Percentiles rank a stretch among this genome's conserved stretches.
These are phyloP conservation scores for Xylaria scruposa DNA, from an alignment of 495 filamentous ascomycete species.

Conservation along the genomic window DNA sequence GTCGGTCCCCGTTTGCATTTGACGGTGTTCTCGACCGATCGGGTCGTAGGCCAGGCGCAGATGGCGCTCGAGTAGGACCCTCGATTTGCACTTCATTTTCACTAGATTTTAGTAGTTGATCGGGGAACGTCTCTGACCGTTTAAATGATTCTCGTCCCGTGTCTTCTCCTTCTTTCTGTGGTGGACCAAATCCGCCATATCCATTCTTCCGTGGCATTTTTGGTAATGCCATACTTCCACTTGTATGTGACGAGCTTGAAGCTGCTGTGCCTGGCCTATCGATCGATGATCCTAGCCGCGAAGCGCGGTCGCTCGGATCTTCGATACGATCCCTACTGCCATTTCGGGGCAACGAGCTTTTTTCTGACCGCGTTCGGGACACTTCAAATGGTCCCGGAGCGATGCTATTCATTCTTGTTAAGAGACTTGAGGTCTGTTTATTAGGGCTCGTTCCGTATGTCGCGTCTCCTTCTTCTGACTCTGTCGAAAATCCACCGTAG, in stretches of 20 bases:
- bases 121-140: constrained; percentile 65
- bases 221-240: constrained; percentile 43
- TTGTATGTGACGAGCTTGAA: constrained; percentile 51
- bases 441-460: constrained; percentile 44
- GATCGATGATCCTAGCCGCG: constrained; percentile 37
- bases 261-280: constrained; percentile 48
- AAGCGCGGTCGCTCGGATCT: constrained; percentile 35
- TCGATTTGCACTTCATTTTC: constrained; percentile 38
- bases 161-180: constrained; percentile 40
- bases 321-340: constrained; percentile 31
- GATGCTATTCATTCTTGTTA: constrained; percentile 70
- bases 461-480: constrained; percentile 52
- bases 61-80: constrained; percentile 52
- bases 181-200: constrained; percentile 57
- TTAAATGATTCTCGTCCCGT: constrained; percentile 47
- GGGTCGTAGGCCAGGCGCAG: constrained; percentile 49
- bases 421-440: constrained; percentile 55
- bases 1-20: constrained; percentile 30
- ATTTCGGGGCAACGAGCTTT: constrained; percentile 34
- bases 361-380: constrained; percentile 34
- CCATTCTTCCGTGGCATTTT: constrained; percentile 54
- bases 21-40: constrained; percentile 47
- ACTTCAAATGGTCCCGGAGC: constrained; percentile 70
- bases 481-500: constrained; percentile 50
- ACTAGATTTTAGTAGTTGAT: constrained; percentile 56